phyloP scores from a whole-genome alignment of 2,329 filamentous ascomycete species.

The Exophiala spinifera region DNA sequence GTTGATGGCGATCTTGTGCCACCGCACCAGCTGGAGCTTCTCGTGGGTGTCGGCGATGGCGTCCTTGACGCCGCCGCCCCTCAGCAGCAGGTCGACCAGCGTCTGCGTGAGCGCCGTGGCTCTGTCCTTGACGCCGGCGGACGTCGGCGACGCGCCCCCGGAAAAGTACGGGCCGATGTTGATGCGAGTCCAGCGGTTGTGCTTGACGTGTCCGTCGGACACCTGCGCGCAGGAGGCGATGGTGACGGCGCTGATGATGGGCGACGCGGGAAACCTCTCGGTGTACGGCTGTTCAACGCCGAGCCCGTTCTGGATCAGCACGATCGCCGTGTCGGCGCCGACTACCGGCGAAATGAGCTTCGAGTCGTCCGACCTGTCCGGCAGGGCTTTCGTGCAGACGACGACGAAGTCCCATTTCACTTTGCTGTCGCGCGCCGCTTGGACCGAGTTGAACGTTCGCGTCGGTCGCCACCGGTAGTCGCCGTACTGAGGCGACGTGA shows the following conservation, averaged over 20 bases:
- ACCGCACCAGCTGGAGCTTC: conserved; percentile 66
- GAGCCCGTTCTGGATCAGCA: conserved; percentile 68
- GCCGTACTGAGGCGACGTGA: conserved; percentile 66
- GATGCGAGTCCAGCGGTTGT: conserved; percentile 72
- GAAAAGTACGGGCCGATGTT: conserved; percentile 64
- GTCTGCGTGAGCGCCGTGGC: conserved; percentile 38
- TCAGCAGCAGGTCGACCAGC: conserved; percentile 45
- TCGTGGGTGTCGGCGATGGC: conserved; percentile 62
- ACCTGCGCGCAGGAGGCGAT: conserved; percentile 67
- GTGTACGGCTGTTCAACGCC: conserved; percentile 67
- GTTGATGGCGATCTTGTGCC: conserved; percentile 77
- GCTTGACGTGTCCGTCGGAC: conserved; percentile 59
- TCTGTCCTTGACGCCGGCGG: conserved; percentile 29
- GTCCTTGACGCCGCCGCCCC: conserved; percentile 59
- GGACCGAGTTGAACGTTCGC: conserved; percentile 60
- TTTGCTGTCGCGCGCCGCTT: conserved; percentile 50
- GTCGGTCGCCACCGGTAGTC: conserved; percentile 63
- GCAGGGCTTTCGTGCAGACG: conserved; percentile 68
- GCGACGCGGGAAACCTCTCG: conserved; percentile 57
- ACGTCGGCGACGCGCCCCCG: conserved; percentile 45
- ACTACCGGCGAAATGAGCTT: conserved; percentile 61
- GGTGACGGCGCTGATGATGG: conserved; percentile 67
- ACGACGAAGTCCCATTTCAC: conserved; percentile 63
- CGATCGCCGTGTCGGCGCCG: conserved; percentile 53
- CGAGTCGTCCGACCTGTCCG: conserved; percentile 62